Evolutionary conservation across 768 basidiomycete species (phyloP).

Genomic region (Pleurotus giganteus): DNA sequence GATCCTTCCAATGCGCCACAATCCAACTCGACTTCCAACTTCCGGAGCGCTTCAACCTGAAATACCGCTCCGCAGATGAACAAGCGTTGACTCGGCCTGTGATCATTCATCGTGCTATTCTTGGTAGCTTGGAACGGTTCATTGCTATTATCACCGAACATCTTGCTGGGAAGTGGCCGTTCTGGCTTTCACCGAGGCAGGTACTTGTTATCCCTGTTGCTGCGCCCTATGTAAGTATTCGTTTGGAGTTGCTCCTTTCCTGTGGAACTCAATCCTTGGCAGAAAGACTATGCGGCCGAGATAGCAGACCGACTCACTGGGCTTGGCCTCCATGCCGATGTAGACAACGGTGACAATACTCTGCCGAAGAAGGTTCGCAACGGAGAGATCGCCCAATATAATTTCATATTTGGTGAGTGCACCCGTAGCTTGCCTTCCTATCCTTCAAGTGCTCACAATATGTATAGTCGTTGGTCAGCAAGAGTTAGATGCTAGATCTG

Average conservation of each 20-base stretch:
- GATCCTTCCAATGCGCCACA: constrained; percentile 97
- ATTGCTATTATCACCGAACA: constrained; percentile 97
- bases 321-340: constrained; percentile 83
- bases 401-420: constrained; percentile 88
- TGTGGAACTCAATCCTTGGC: constrained; percentile 12
- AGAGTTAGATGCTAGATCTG: constrained; percentile 81
- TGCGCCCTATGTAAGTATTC: constrained; percentile 70
- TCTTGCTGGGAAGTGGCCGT: constrained; percentile 98
- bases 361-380: constrained; percentile 97
- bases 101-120: constrained; percentile 96
- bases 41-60: constrained; percentile 93
- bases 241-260: not conserved
- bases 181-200: constrained; percentile 98
- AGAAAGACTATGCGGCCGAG: constrained; percentile 91
- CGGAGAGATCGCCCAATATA: constrained; percentile 96
- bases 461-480: constrained; percentile 88
- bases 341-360: constrained; percentile 90
- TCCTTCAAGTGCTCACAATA: not conserved
- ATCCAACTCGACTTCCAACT: constrained; percentile 99
- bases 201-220: constrained; percentile 94
- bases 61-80: constrained; percentile 81
- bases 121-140: constrained; percentile 93
- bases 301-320: constrained; percentile 66
- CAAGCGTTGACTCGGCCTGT: constrained; percentile 76
- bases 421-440: not conserved